These are phyloP conservation scores for Metschnikowia dekortorum DNA, from an alignment of 805 yeast species.

Conservation along the genomic window DNA sequence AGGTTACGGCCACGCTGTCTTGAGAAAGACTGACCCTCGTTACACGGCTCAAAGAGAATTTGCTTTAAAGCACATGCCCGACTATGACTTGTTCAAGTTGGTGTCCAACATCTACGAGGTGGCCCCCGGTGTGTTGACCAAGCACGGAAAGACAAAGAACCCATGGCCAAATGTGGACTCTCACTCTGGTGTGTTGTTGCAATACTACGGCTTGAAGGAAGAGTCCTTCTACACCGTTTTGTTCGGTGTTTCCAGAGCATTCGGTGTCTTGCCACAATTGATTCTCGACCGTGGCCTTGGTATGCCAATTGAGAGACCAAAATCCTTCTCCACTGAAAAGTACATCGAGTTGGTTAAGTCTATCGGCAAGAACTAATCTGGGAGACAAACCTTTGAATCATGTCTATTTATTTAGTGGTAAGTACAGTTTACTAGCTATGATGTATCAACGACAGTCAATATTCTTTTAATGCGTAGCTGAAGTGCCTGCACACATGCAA, in stretches of 20 bases:
- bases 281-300: conserved; percentile 76
- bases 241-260: conserved; percentile 77
- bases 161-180: conserved; percentile 86
- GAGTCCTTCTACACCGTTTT: conserved; percentile 73
- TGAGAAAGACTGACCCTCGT: conserved; percentile 80
- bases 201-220: conserved; percentile 75
- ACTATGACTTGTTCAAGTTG: conserved; percentile 61
- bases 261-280: conserved; percentile 75
- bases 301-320: conserved; percentile 79
- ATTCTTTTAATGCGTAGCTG: neutral
- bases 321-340: conserved; percentile 37
- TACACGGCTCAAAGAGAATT: conserved; percentile 70
- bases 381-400: neutral
- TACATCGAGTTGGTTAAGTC: conserved; percentile 22
- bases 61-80: conserved; percentile 56
- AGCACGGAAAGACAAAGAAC: conserved; percentile 82
- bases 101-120: conserved; percentile 62
- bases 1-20: conserved; percentile 86
- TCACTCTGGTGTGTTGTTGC: conserved; percentile 71
- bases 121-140: conserved; percentile 69
- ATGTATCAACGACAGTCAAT: conserved; percentile 8
- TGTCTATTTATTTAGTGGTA: conserved; percentile 16
- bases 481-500: neutral
- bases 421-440: conserved; percentile 7
- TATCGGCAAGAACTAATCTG: conserved; percentile 17